A percentile compares a stretch with the other conserved stretches of the same genome.
Evolutionary conservation across 2,329 filamentous ascomycete genomes (phyloP).

Genomic region (Diaporthe helianthi): DNA sequence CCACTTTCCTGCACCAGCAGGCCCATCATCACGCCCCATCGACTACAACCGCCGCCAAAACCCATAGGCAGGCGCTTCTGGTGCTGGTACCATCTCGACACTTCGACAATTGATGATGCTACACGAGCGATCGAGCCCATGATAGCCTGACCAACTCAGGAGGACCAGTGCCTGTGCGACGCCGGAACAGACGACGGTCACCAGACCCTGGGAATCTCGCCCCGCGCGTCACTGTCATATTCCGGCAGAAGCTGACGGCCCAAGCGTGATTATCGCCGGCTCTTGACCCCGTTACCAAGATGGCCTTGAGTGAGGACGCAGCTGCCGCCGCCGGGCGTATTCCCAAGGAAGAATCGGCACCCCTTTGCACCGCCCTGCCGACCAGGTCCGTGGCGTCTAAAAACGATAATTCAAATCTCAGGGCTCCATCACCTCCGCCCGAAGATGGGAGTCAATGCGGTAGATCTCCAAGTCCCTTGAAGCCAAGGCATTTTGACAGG

Average conservation of each 20-base stretch:
- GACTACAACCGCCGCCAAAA: neutral
- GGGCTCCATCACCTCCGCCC: constrained; percentile 38
- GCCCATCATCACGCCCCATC: neutral
- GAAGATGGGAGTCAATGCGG: constrained; percentile 36
- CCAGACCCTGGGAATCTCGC: constrained; percentile 24
- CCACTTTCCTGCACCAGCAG: constrained; percentile 16
- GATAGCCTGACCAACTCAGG: constrained; percentile 28
- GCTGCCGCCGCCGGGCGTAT: constrained; percentile 20
- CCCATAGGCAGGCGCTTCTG: neutral
- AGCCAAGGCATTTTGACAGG: constrained; percentile 25
- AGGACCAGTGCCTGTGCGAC: constrained; percentile 30
- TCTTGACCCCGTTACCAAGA: constrained; percentile 18
- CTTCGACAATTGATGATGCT: neutral
- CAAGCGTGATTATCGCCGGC: neutral
- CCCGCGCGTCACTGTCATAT: constrained; percentile 13
- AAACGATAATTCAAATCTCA: constrained; percentile 27
- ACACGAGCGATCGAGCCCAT: constrained; percentile 22
- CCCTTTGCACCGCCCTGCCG: constrained; percentile 38
- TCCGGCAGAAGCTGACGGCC: constrained; percentile 31
- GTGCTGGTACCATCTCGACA: neutral
- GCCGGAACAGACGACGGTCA: constrained; percentile 30
- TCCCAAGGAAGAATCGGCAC: constrained; percentile 28
- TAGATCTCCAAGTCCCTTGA: constrained; percentile 31
- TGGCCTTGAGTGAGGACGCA: constrained; percentile 33
- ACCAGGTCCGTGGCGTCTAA: constrained; percentile 38